Evolutionary conservation across 208 protist genomes (phyloP).

Genomic region (Trypanosoma brucei): DNA sequence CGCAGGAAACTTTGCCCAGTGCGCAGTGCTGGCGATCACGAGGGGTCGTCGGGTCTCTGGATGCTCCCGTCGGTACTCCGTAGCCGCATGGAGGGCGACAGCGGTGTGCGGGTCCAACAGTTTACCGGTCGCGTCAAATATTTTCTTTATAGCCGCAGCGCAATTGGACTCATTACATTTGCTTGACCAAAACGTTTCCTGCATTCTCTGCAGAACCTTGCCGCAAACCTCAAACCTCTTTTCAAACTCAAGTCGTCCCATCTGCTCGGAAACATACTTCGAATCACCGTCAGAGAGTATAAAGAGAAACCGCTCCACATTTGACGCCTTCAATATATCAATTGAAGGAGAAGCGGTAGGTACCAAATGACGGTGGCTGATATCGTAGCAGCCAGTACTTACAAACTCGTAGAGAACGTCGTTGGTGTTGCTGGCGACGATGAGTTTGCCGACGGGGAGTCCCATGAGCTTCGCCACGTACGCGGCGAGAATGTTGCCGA

Average conservation of each 20-base stretch:
- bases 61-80: slow-evolving; percentile 43
- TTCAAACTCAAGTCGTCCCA: slow-evolving; percentile 59
- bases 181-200: slow-evolving; percentile 50
- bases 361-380: slow-evolving; percentile 41
- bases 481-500: slow-evolving; percentile 94
- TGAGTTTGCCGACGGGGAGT: slow-evolving; percentile 82
- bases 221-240: slow-evolving; percentile 52
- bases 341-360: slow-evolving; percentile 80
- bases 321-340: slow-evolving; percentile 92
- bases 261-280: slow-evolving; percentile 42
- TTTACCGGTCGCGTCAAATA: slow-evolving; percentile 48
- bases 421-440: slow-evolving; percentile 94
- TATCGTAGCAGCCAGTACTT: slow-evolving; percentile 78
- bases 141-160: slow-evolving; percentile 60
- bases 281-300: slow-evolving; percentile 79
- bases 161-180: slow-evolving; percentile 78
- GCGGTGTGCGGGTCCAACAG: slow-evolving; percentile 87
- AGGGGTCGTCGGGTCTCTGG: slow-evolving; percentile 37
- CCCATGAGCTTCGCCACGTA: slow-evolving; percentile 92
- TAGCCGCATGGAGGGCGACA: slow-evolving; percentile 70
- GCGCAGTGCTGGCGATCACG: slow-evolving; percentile 68
- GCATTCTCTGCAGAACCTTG: slow-evolving; percentile 43
- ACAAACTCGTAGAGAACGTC: slow-evolving; percentile 94
- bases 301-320: slow-evolving; percentile 96
- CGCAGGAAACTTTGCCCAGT: slow-evolving; percentile 85